Percentiles rank a stretch among this genome's conserved stretches.
Evolutionary conservation across 768 basidiomycete genomes (phyloP).

Genomic region (Suillus spraguei): DNA sequence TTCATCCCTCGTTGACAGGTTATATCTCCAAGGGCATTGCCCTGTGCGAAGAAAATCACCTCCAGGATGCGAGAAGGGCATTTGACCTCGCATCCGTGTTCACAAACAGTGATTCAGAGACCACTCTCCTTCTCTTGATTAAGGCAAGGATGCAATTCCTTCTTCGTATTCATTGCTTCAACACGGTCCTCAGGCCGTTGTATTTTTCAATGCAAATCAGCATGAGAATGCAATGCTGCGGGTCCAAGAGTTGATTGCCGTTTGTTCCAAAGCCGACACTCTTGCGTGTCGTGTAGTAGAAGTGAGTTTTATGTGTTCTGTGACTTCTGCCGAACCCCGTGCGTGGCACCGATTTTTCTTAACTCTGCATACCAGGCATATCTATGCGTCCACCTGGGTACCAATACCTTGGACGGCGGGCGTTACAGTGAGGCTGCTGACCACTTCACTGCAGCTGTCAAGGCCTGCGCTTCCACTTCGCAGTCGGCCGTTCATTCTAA

Average conservation of each 20-base stretch:
- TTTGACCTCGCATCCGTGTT: neutral
- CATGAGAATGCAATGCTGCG: neutral
- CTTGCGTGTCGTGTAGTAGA: neutral
- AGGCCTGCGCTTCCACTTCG: neutral
- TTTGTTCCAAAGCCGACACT: neutral
- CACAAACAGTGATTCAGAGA: neutral
- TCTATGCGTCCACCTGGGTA: neutral
- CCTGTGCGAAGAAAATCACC: neutral
- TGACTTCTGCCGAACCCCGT: neutral
- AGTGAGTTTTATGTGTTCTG: slow-evolving; percentile 1
- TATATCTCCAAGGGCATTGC: neutral
- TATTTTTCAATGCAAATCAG: neutral
- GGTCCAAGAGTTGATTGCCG: neutral
- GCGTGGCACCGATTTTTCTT: neutral
- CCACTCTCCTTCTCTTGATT: neutral
- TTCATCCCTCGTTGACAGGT: neutral
- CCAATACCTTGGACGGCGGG: neutral
- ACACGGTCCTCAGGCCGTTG: neutral
- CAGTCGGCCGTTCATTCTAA: neutral
- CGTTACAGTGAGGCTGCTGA: neutral
- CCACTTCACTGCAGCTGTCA: neutral
- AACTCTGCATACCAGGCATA: neutral
- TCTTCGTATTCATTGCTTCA: neutral
- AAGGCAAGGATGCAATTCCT: neutral
- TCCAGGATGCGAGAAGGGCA: neutral